Evolutionary conservation across 169 alveolate species (phyloP).

Genomic region (Fabrea salina): DNA sequence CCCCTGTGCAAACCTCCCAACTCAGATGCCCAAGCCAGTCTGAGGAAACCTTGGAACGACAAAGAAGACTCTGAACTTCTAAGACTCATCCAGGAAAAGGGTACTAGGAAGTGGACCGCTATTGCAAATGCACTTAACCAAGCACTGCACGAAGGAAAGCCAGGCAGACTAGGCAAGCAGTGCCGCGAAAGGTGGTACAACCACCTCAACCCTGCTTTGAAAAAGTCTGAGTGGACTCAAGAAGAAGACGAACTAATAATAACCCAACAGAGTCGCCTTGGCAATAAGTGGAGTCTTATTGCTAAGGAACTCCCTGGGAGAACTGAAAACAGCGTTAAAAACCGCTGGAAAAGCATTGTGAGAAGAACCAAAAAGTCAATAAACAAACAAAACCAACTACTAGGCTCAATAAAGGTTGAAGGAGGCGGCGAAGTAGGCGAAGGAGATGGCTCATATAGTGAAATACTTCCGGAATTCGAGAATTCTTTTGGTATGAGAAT

Average conservation of each 20-base stretch:
- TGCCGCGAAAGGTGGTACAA: slow-evolving; percentile 63
- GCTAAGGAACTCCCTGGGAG: slow-evolving; percentile 57
- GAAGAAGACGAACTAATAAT: slow-evolving; percentile 35
- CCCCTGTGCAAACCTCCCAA: slow-evolving; percentile 8
- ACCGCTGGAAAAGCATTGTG: slow-evolving; percentile 53
- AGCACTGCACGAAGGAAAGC: slow-evolving; percentile 14
- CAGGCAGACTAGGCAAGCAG: slow-evolving; percentile 44
- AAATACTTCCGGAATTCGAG: too few relatives aligned
- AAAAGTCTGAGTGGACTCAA: slow-evolving; percentile 40
- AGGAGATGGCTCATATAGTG: too few relatives aligned
- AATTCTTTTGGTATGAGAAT: too few relatives aligned
- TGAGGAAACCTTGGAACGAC: slow-evolving; percentile 31
- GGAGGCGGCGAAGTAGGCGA: too few relatives aligned
- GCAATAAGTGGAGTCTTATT: slow-evolving; percentile 69
- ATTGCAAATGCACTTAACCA: slow-evolving; percentile 46
- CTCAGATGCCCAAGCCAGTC: neutral
- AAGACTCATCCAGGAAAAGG: slow-evolving; percentile 26
- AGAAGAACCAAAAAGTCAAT: slow-evolving; percentile 42
- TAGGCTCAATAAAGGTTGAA: too few relatives aligned
- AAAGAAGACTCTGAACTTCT: slow-evolving; percentile 35
- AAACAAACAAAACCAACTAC: too few relatives aligned
- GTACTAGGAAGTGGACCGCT: slow-evolving; percentile 43
- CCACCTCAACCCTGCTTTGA: slow-evolving; percentile 41
- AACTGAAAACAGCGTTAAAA: slow-evolving; percentile 67
- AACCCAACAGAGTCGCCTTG: slow-evolving; percentile 33